Percentiles rank a stretch among this genome's conserved stretches.
These are phyloP conservation scores for Blastocystis sp. DNA, from an alignment of 352 stramenopile genomes.

Conservation along the genomic window DNA sequence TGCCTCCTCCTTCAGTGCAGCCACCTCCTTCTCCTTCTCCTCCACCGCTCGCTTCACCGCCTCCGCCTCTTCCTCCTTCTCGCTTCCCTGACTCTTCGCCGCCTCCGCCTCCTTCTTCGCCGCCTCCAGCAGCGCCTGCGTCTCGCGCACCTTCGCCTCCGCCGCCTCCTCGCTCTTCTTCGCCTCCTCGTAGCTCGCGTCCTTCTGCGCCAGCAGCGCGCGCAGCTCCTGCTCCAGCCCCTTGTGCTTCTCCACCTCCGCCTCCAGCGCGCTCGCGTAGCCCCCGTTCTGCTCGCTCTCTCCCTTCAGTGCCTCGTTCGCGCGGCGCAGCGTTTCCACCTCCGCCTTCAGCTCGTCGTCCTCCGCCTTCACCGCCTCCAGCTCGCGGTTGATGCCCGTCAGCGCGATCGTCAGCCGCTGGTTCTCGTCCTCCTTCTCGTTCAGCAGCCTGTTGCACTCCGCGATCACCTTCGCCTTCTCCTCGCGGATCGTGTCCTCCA, in stretches of 20 bases:
- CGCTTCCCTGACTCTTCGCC: not conserved
- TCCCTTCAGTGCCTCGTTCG: not conserved
- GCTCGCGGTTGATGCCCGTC: conserved; percentile 19
- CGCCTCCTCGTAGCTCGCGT: conserved; percentile 26
- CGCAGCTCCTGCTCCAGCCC: conserved; percentile 33
- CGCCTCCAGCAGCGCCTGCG: not conserved
- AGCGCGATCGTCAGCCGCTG: conserved; percentile 31
- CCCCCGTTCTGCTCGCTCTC: not conserved
- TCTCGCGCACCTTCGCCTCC: not conserved
- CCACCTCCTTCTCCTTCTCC: not conserved
- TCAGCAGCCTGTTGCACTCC: conserved; percentile 11
- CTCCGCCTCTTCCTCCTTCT: not conserved
- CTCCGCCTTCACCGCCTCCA: conserved; percentile 17
- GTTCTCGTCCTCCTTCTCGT: conserved; percentile 61
- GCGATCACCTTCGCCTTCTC: conserved; percentile 20
- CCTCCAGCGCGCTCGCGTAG: not conserved
- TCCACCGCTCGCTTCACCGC: not conserved
- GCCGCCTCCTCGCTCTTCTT: conserved; percentile 6
- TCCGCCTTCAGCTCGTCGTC: conserved; percentile 29
- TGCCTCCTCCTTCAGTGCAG: not conserved
- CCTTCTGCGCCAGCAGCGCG: not conserved
- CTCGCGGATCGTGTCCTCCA: not conserved
- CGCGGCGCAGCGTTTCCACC: not conserved
- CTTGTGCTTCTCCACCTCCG: conserved; percentile 42
- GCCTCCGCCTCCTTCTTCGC: conserved; percentile 12